A percentile compares a stretch with the other conserved stretches of the same genome.
phyloP scores from a whole-genome alignment of 306 rosid genomes.

The Trifolium pratense region DNA sequence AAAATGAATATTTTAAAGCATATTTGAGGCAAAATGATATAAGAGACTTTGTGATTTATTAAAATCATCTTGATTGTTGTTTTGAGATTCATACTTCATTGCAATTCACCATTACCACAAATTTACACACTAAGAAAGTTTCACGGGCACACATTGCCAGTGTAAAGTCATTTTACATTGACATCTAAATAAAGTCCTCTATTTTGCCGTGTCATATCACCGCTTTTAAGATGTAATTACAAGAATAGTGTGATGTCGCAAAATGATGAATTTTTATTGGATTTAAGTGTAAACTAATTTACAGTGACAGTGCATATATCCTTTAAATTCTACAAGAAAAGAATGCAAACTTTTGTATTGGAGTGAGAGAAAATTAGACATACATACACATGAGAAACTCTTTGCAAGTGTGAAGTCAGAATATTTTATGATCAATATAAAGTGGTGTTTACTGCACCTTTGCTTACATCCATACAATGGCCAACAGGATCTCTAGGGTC shows the following conservation, averaged over 20 bases:
- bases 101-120: slow-evolving; percentile 23
- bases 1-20: slow-evolving; percentile 18
- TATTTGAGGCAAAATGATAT: neutral
- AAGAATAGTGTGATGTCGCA: neutral
- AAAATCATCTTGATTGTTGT: slow-evolving; percentile 12
- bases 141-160: neutral
- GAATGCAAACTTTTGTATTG: slow-evolving; percentile 1
- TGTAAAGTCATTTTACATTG: neutral
- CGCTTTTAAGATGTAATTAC: neutral
- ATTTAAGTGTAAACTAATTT: neutral
- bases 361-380: slow-evolving; percentile 34
- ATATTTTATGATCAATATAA: slow-evolving; percentile 38
- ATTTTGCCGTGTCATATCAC: neutral
- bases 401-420: slow-evolving; percentile 39
- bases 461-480: slow-evolving; percentile 96
- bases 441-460: slow-evolving; percentile 72
- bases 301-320: neutral
- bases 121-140: neutral
- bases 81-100: slow-evolving; percentile 1
- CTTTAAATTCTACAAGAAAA: neutral
- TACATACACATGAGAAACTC: slow-evolving; percentile 39
- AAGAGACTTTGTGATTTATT: neutral
- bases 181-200: neutral
- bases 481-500: slow-evolving; percentile 94
- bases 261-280: neutral